A percentile compares a stretch with the other conserved stretches of the same genome.
Conservation (phyloP, 768 basidiomycete species). For the Pulveroboletus sp. region DNA sequence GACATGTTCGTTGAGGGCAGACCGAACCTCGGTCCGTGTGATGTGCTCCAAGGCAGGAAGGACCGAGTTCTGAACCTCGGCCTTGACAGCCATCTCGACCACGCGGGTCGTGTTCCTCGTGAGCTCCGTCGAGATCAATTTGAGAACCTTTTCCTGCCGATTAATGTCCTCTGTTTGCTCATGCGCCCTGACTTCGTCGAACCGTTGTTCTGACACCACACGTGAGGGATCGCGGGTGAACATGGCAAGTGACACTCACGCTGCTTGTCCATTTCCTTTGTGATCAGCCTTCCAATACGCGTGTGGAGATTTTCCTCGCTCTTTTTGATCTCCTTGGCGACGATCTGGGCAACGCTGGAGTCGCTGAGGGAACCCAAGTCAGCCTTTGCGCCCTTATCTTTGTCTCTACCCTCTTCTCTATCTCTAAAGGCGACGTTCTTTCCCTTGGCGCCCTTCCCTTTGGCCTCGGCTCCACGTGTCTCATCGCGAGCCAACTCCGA, state of each 20-base stretch:
- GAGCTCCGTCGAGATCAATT: constrained; percentile 82
- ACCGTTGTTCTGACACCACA: constrained; percentile 63
- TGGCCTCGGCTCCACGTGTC: constrained; percentile 45
- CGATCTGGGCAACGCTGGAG: constrained; percentile 51
- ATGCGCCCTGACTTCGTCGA: constrained; percentile 76
- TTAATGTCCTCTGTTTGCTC: constrained; percentile 81
- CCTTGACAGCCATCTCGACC: constrained; percentile 86
- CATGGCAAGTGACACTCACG: constrained; percentile 46
- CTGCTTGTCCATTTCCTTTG: constrained; percentile 89
- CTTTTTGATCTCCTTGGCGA: constrained; percentile 78
- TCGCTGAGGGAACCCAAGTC: constrained; percentile 43
- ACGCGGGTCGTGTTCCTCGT: constrained; percentile 86
- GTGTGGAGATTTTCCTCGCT: constrained; percentile 78
- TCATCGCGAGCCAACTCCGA: constrained; percentile 64
- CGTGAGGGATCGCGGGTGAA: constrained; percentile 5
- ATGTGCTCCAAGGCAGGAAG: constrained; percentile 80
- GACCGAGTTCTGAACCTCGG: constrained; percentile 80
- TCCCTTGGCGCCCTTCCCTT: constrained; percentile 46
- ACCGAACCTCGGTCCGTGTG: constrained; percentile 77
- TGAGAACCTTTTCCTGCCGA: constrained; percentile 86
- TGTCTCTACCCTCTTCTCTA: constrained; percentile 48
- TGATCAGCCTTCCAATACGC: constrained; percentile 74
- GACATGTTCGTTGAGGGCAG: constrained; percentile 76
- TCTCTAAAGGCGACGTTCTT: constrained; percentile 66
- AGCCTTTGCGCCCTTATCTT: constrained; percentile 27